Evolutionary conservation across 768 basidiomycete genomes (phyloP).

Genomic region (Chlorophyllum brunneum): DNA sequence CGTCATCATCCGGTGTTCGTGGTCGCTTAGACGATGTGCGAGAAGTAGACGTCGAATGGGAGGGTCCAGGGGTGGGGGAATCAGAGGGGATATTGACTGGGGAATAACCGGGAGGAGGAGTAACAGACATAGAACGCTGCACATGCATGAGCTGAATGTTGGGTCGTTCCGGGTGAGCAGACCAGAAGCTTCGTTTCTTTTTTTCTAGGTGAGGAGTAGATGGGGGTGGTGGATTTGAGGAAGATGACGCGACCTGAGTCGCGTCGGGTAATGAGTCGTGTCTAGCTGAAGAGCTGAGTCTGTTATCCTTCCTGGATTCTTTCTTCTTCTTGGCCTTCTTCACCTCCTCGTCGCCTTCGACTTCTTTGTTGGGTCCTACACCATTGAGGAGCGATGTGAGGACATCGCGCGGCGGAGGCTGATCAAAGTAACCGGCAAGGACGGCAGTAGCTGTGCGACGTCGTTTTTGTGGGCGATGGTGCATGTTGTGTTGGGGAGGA

Average conservation of each 20-base stretch:
- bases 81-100: constrained; percentile 48
- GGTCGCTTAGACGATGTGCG: constrained; percentile 79
- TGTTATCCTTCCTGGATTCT: constrained; percentile 40
- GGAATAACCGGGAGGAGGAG: constrained; percentile 60
- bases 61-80: constrained; percentile 72
- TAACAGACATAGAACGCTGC: constrained; percentile 71
- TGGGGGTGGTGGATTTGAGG: background rate
- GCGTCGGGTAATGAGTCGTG: constrained; percentile 1
- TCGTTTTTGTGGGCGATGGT: constrained; percentile 34
- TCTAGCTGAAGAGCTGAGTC: background rate
- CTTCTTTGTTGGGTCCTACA: constrained; percentile 58
- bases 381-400: constrained; percentile 79
- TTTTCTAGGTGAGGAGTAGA: constrained; percentile 19
- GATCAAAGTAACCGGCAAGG: constrained; percentile 73
- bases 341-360: constrained; percentile 58
- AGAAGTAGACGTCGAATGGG: constrained; percentile 68
- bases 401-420: constrained; percentile 64
- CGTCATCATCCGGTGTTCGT: constrained; percentile 66
- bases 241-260: constrained; percentile 6
- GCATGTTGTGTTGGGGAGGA: constrained; percentile 24
- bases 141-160: constrained; percentile 67
- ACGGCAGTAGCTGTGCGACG: constrained; percentile 72
- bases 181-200: constrained; percentile 52
- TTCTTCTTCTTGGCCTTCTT: constrained; percentile 51
- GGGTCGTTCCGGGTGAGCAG: constrained; percentile 46